A percentile compares a stretch with the other conserved stretches of the same genome.
Evolutionary conservation across 1,284 basidiomycete genomes (phyloP).

Genomic region (Irpex rosettiformis): DNA sequence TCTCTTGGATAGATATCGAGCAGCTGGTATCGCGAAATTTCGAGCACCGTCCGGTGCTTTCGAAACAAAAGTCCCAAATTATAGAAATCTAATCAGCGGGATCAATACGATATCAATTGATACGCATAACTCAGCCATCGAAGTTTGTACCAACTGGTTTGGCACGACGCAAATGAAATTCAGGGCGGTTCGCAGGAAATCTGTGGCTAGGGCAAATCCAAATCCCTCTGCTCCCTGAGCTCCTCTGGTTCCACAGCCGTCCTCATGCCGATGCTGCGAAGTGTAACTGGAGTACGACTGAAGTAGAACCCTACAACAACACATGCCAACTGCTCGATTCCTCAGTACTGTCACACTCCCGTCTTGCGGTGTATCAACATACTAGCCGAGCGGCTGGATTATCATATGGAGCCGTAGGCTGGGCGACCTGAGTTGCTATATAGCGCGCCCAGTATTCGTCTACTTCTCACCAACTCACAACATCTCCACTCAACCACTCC

Average conservation of each 20-base stretch:
- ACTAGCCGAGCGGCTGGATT: slow-evolving; percentile 1
- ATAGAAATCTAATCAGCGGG: background rate
- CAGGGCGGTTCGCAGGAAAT: background rate
- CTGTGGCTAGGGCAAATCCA: background rate
- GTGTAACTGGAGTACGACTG: background rate
- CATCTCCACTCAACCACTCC: background rate
- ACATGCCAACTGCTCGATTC: background rate
- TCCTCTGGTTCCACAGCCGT: background rate
- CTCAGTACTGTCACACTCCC: background rate
- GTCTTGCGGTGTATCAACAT: background rate
- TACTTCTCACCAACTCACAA: background rate
- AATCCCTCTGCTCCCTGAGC: background rate
- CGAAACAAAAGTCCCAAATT: background rate
- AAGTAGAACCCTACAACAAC: slow-evolving; percentile 2
- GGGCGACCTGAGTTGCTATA: background rate
- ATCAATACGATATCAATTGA: background rate
- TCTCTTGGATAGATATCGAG: background rate
- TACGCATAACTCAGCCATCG: background rate
- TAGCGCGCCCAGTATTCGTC: background rate
- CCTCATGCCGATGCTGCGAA: background rate
- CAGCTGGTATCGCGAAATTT: too few species aligned
- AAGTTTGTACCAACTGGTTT: background rate
- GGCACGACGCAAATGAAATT: background rate
- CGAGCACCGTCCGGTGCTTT: background rate
- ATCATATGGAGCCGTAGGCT: background rate